phyloP scores from a whole-genome alignment of 768 basidiomycete species.

The Baorangia bicolor region DNA sequence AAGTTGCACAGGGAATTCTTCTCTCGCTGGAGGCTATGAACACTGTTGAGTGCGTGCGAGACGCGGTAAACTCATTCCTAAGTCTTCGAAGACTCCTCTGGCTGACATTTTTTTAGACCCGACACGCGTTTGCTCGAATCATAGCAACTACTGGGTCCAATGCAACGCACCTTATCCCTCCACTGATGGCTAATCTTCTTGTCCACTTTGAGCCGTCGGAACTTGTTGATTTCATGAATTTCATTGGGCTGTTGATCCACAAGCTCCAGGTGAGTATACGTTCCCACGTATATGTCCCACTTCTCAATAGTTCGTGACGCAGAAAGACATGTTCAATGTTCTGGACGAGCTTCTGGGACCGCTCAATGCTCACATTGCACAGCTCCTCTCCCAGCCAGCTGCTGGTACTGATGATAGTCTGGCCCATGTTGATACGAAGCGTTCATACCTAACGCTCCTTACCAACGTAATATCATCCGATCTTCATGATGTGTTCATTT shows the following conservation, averaged over 20 bases:
- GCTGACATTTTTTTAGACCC: conserved; percentile 53
- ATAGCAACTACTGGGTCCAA: conserved; percentile 85
- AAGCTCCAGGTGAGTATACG: conserved; percentile 70
- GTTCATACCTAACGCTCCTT: conserved; percentile 82
- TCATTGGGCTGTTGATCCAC: conserved; percentile 88
- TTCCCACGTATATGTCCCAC: neutral
- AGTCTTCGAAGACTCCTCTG: neutral
- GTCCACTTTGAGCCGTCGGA: conserved; percentile 91
- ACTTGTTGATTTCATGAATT: conserved; percentile 92
- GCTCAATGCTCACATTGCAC: conserved; percentile 77
- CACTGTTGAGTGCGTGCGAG: conserved; percentile 79
- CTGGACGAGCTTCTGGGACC: conserved; percentile 89
- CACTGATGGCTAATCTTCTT: conserved; percentile 87
- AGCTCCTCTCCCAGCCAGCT: conserved; percentile 76
- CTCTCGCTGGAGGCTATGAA: conserved; percentile 89
- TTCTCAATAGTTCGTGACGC: conserved; percentile 2
- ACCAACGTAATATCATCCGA: conserved; percentile 79
- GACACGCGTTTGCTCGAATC: conserved; percentile 91
- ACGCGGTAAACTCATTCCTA: conserved; percentile 65
- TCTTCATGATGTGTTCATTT: conserved; percentile 81
- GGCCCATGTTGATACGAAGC: conserved; percentile 77
- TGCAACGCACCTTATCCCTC: conserved; percentile 83
- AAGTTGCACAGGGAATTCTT: conserved; percentile 83
- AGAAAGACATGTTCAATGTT: conserved; percentile 86
- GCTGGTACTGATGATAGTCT: conserved; percentile 85